phyloP scores from a whole-genome alignment of 2,329 filamentous ascomycete genomes.

The Talaromyces piceae region DNA sequence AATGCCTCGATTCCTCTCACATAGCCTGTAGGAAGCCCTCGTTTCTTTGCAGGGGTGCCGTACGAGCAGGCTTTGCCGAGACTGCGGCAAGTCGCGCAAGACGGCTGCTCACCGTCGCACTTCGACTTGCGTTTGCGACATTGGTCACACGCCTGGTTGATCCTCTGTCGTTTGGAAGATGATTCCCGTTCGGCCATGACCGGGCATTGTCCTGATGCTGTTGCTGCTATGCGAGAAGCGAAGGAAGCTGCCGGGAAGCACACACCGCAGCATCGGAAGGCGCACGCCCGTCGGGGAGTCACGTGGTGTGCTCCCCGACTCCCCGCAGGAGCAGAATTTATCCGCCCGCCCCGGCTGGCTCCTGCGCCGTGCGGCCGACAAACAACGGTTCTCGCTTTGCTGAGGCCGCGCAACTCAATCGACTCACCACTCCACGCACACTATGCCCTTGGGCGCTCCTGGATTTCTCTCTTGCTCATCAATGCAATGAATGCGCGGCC shows the following conservation, averaged over 20 bases:
- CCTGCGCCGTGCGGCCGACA: not conserved
- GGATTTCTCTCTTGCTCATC: not conserved
- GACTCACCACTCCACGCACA: not conserved
- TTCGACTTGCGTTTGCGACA: slow-evolving; percentile 62
- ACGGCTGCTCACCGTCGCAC: slow-evolving; percentile 62
- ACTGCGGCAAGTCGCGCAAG: slow-evolving; percentile 59
- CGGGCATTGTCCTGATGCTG: slow-evolving; percentile 22
- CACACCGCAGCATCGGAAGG: not conserved
- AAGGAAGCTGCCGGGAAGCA: not conserved
- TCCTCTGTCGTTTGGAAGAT: slow-evolving; percentile 51
- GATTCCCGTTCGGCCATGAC: slow-evolving; percentile 13
- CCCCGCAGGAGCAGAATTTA: not conserved
- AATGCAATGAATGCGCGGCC: not conserved
- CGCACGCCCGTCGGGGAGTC: not conserved
- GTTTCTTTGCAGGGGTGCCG: slow-evolving; percentile 64
- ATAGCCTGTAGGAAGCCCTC: slow-evolving; percentile 73
- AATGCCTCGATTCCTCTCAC: slow-evolving; percentile 65
- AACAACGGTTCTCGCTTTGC: not conserved
- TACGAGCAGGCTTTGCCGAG: slow-evolving; percentile 63
- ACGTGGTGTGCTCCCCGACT: not conserved
- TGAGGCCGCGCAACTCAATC: not conserved
- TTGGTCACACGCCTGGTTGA: slow-evolving; percentile 62
- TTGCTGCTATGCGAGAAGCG: too few relatives aligned
- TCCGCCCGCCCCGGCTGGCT: not conserved
- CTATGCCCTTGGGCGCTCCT: not conserved